Conservation (phyloP, 352 stramenopile genomes). For the Albugo laibachii region DNA sequence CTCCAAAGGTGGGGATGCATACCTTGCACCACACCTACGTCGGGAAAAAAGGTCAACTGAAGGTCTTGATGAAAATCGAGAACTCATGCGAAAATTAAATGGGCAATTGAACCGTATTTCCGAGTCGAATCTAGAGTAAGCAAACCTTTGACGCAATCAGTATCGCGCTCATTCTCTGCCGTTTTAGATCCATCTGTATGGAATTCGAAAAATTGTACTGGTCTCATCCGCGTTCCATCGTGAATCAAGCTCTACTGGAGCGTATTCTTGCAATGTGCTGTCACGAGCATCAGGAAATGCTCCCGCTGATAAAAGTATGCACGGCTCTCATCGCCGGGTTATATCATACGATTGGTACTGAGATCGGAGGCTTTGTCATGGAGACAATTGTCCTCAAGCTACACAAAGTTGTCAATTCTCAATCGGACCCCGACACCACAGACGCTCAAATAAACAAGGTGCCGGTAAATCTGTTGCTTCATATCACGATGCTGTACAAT, state of each 20-base stretch:
- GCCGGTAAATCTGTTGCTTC: conserved; percentile 63
- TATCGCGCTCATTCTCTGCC: too few relatives aligned
- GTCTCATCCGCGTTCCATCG: conserved; percentile 35
- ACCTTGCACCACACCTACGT: conserved; percentile 75
- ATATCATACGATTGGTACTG: conserved; percentile 57
- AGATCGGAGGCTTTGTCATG: conserved; percentile 65
- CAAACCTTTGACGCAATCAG: neutral
- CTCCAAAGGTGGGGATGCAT: conserved; percentile 30
- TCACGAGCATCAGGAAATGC: conserved; percentile 51
- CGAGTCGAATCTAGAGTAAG: conserved; percentile 80
- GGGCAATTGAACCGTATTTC: conserved; percentile 83
- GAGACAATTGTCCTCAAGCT: conserved; percentile 53
- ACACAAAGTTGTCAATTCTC: conserved; percentile 14
- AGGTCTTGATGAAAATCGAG: conserved; percentile 47
- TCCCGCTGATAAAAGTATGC: conserved; percentile 52
- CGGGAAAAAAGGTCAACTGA: conserved; percentile 30
- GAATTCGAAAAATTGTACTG: conserved; percentile 71
- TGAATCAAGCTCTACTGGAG: conserved; percentile 53
- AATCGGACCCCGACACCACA: conserved; percentile 12
- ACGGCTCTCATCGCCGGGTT: conserved; percentile 42
- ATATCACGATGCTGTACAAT: conserved; percentile 81
- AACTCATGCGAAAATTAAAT: conserved; percentile 62
- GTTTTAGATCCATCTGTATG: conserved; percentile 30
- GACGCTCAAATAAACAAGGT: conserved; percentile 26
- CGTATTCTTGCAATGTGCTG: conserved; percentile 41